These are phyloP conservation scores for Hyaloperonospora brassicae DNA, from an alignment of 352 stramenopile species.

Conservation along the genomic window DNA sequence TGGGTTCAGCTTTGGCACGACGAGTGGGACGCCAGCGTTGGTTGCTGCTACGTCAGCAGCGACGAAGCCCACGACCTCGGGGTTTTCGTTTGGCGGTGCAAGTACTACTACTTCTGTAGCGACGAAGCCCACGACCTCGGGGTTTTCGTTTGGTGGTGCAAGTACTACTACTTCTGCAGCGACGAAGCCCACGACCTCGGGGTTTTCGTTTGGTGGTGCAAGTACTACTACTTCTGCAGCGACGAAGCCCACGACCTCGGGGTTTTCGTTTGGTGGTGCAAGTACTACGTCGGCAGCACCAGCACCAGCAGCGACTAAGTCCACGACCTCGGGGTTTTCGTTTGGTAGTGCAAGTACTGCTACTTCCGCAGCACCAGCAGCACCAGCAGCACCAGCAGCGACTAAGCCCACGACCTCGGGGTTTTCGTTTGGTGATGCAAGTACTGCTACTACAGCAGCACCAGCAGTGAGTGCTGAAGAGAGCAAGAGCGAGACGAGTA, in stretches of 20 bases:
- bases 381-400: constrained; percentile 12
- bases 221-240: too few relatives aligned
- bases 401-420: too few relatives aligned
- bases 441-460: constrained; percentile 8
- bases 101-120: constrained; percentile 10
- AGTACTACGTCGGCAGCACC: constrained; percentile 13
- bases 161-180: too few relatives aligned
- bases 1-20: constrained; percentile 24
- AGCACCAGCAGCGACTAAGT: constrained; percentile 9
- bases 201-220: too few relatives aligned
- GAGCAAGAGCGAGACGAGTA: constrained; percentile 29
- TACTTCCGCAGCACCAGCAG: constrained; percentile 14
- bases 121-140: too few relatives aligned
- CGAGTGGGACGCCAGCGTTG: constrained; percentile 4
- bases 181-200: too few relatives aligned
- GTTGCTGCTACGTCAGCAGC: constrained; percentile 9
- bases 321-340: constrained; percentile 31
- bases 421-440: constrained; percentile 29
- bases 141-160: too few relatives aligned
- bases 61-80: too few relatives aligned
- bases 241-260: too few relatives aligned
- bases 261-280: constrained; percentile 29
- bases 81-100: constrained; percentile 29
- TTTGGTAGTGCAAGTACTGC: constrained; percentile 23
- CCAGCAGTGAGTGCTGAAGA: constrained; percentile 11